Conservation (phyloP, 2,329 filamentous ascomycete genomes). For the Plenodomus tracheiphilus region DNA sequence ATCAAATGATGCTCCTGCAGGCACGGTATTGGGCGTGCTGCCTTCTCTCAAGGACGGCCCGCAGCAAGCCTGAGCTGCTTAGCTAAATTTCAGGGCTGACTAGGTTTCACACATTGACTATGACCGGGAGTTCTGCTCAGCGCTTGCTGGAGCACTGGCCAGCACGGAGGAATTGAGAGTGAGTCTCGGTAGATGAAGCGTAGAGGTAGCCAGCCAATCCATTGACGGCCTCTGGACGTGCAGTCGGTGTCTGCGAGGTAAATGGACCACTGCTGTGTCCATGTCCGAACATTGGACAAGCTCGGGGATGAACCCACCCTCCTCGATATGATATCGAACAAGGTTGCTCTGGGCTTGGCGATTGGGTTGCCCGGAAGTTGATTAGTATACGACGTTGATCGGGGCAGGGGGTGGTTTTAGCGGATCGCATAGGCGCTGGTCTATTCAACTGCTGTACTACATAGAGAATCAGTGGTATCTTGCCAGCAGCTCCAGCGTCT, state of each 20-base stretch:
- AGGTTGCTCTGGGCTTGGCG: not conserved
- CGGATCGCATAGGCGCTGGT: too few species aligned
- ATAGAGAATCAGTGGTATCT: too few species aligned
- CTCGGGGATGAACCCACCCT: too few species aligned
- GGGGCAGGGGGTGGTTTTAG: too few species aligned
- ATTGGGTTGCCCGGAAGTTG: too few species aligned
- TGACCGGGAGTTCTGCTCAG: not conserved
- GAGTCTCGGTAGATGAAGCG: not conserved
- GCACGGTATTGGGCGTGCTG: constrained; percentile 14
- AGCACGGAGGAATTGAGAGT: not conserved
- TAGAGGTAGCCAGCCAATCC: not conserved
- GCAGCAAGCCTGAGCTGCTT: constrained; percentile 1
- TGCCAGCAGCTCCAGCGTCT: too few species aligned
- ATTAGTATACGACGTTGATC: too few species aligned
- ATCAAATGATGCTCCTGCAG: constrained; percentile 8
- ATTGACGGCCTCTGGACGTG: not conserved
- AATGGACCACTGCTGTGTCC: not conserved
- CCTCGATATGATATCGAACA: too few species aligned
- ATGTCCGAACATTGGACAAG: not conserved
- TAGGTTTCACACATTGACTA: too few species aligned
- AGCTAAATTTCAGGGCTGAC: too few species aligned
- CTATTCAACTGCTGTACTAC: too few species aligned
- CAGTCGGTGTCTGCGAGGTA: not conserved
- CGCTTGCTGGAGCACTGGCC: not conserved
- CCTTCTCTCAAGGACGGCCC: constrained; percentile 13